Evolutionary conservation across 1,139 yeast genomes (phyloP).

Genomic region (Sugiyamaella paludigena): DNA sequence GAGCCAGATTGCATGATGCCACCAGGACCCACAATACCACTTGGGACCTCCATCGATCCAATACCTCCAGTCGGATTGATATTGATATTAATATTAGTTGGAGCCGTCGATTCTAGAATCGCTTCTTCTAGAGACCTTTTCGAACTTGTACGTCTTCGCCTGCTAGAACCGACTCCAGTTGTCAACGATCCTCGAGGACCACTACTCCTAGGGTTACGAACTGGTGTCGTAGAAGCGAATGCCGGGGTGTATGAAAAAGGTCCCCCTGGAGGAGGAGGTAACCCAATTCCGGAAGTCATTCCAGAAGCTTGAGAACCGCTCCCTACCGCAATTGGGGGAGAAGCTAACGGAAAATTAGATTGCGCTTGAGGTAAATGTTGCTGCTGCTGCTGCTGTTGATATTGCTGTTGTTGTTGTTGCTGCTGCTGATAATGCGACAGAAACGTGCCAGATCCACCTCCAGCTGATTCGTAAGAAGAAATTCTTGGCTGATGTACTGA

Average conservation of each 20-base stretch:
- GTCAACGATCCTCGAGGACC: neutral
- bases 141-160: slow-evolving; percentile 31
- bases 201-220: slow-evolving; percentile 16
- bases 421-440: slow-evolving; percentile 1
- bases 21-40: slow-evolving; percentile 9
- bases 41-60: slow-evolving; percentile 1
- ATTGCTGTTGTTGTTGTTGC: neutral
- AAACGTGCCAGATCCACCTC: neutral
- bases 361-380: neutral
- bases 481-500: neutral
- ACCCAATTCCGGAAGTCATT: neutral
- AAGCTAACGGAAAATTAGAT: slow-evolving; percentile 1
- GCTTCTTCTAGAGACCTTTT: slow-evolving; percentile 34
- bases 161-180: slow-evolving; percentile 16
- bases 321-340: slow-evolving; percentile 2
- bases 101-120: slow-evolving; percentile 30
- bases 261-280: slow-evolving; percentile 10
- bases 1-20: slow-evolving; percentile 6
- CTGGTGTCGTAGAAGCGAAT: slow-evolving; percentile 26
- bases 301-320: neutral
- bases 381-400: slow-evolving; percentile 7
- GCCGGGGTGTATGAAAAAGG: slow-evolving; percentile 27
- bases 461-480: neutral
- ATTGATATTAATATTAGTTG: slow-evolving; percentile 24
- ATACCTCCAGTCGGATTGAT: slow-evolving; percentile 5